A percentile compares a stretch with the other conserved stretches of the same genome.
Evolutionary conservation across 257 asterid species (phyloP).

Genomic region (Handroanthus guayacan): DNA sequence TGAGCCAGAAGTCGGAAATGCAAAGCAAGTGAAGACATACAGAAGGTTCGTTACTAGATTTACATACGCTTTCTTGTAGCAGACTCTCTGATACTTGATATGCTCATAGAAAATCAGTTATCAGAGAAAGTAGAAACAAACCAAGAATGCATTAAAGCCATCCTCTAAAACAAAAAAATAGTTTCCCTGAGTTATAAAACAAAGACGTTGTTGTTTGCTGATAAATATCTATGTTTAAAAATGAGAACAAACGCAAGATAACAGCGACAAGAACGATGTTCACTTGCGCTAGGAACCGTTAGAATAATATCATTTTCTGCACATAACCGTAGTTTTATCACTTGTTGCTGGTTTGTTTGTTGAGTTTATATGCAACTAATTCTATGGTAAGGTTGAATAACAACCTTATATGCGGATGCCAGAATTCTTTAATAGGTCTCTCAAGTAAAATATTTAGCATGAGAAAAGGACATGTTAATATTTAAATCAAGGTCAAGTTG

Average conservation of each 20-base stretch:
- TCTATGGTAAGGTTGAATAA: conserved; percentile 23
- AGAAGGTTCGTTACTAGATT: conserved; percentile 4
- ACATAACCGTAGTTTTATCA: conserved; percentile 23
- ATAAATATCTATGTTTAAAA: conserved; percentile 29
- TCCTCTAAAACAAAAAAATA: conserved; percentile 10
- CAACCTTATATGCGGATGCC: conserved; percentile 4
- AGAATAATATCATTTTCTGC: conserved; percentile 29
- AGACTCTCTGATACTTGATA: not conserved
- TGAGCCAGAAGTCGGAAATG: conserved; percentile 26
- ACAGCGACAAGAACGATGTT: conserved; percentile 35
- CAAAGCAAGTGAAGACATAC: conserved; percentile 17
- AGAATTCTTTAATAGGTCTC: conserved; percentile 12
- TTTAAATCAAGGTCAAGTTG: conserved; percentile 10
- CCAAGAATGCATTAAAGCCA: conserved; percentile 28
- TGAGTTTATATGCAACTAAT: not conserved
- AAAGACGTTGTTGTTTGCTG: conserved; percentile 33
- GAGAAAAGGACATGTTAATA: conserved; percentile 39
- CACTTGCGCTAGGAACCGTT: not conserved
- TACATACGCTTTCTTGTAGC: not conserved
- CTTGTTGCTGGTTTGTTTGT: conserved; percentile 7
- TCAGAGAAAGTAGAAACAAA: conserved; percentile 24
- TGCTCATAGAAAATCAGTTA: not conserved
- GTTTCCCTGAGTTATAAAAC: not conserved
- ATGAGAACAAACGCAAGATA: conserved; percentile 19
- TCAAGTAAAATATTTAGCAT: conserved; percentile 36